Conservation (phyloP, 202 grass and related monocot genomes). For the Setaria italica region DNA sequence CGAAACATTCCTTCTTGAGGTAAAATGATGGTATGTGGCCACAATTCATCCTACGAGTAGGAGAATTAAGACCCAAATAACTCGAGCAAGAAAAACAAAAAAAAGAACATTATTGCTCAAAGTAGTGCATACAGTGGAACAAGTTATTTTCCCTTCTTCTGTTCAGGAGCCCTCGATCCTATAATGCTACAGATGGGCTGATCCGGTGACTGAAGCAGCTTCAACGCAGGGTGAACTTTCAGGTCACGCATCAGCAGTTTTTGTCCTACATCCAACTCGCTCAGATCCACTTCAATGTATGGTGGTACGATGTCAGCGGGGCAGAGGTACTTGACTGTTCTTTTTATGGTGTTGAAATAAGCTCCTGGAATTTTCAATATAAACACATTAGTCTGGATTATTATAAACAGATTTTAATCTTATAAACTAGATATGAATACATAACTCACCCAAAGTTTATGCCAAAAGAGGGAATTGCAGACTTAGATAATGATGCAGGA, state of each 20-base stretch:
- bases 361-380: conserved; percentile 63
- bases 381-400: conserved; percentile 26
- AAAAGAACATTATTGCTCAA: conserved; percentile 45
- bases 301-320: conserved; percentile 93
- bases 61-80: conserved; percentile 42
- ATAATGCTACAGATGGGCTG: conserved; percentile 89
- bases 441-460: neutral
- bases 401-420: neutral
- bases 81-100: conserved; percentile 28
- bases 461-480: neutral
- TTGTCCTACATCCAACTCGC: conserved; percentile 81
- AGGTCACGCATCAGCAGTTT: conserved; percentile 83
- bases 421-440: neutral
- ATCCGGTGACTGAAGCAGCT: conserved; percentile 72
- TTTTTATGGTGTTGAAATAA: conserved; percentile 97
- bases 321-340: conserved; percentile 87
- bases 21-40: conserved; percentile 33
- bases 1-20: conserved; percentile 27
- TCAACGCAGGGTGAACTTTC: conserved; percentile 79
- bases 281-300: conserved; percentile 96
- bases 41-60: conserved; percentile 27
- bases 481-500: neutral
- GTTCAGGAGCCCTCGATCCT: conserved; percentile 74
- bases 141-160: conserved; percentile 79
- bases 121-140: conserved; percentile 15